Conservation (phyloP, 495 filamentous ascomycete genomes). For the Aeminium ludgeri region DNA sequence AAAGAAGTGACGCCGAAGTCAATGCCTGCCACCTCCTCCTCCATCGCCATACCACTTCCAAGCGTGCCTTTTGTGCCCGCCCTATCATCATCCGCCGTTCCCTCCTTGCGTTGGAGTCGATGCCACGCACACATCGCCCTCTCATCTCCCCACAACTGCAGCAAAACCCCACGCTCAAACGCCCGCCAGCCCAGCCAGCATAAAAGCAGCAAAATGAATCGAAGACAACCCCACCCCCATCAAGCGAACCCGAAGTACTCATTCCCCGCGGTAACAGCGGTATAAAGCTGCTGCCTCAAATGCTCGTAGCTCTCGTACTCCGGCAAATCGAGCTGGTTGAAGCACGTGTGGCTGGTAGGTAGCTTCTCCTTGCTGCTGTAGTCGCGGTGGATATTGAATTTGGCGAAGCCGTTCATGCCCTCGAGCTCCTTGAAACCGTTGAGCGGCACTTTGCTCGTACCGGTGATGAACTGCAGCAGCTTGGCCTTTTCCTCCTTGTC, state of each 20-base stretch:
- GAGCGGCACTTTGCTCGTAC: slow-evolving; percentile 93
- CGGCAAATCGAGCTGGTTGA: slow-evolving; percentile 98
- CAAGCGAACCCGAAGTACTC: slow-evolving; percentile 98
- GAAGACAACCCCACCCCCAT: slow-evolving; percentile 1
- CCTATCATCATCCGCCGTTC: not conserved
- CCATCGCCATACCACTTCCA: not conserved
- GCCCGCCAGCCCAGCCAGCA: not conserved
- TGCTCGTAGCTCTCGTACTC: slow-evolving; percentile 95
- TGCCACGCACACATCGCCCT: not conserved
- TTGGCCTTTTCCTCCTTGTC: slow-evolving; percentile 98
- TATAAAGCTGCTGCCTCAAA: slow-evolving; percentile 72
- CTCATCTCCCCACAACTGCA: not conserved
- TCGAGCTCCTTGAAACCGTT: slow-evolving; percentile 99
- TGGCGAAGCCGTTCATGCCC: slow-evolving; percentile 96
- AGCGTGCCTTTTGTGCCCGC: not conserved
- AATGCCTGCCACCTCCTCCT: too few species aligned
- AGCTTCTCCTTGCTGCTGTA: slow-evolving; percentile 96
- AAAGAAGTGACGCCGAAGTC: not conserved
- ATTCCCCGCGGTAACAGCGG: slow-evolving; percentile 85
- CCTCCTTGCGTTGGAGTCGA: not conserved
- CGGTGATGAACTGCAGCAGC: slow-evolving; percentile 93
- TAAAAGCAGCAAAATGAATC: not conserved
- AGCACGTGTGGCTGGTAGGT: slow-evolving; percentile 94
- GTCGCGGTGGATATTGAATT: slow-evolving; percentile 97
- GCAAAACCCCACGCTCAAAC: not conserved